Base-by-base conservation (phyloP, 495 filamentous ascomycete genomes). In the Hypoxylon perforatum region DNA sequence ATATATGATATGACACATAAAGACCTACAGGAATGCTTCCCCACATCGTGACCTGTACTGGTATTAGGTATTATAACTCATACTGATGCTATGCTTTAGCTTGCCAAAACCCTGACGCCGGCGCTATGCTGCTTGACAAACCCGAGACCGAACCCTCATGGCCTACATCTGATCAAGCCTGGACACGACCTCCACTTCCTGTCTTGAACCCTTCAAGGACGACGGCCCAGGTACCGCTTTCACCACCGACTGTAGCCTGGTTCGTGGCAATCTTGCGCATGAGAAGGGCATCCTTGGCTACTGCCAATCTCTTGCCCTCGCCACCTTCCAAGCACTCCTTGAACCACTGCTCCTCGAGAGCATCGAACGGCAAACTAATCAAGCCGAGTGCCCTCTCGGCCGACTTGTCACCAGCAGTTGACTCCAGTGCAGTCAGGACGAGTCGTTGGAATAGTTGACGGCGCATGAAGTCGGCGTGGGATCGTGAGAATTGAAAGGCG, bases 261-360 rank as follows among this genome's bases (percentile, higher is more conserved):
- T 71, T 67, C 4, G 65, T 70, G 9, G 65, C 72, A 15, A 72
- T 73, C 25, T 58, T 67, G 36, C 91, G 80, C 88, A 92, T 88
- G 76, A 89, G 82, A 23, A 91, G 79, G 0, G 91, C 89, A 61
- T 92, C 89, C 66, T 80, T 88, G 0, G 90, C 85, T 0, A 85
- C 87, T 50, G 83, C 84, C 0, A 88, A 72, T n/a, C 78, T 79
- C 61, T 80, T 85, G 8, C 87, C 90, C 45, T 84, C 86, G 14
- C 89, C 89, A 23, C 80, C 78, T 7, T 84, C 76, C 35, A 95
- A 70, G 53, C 81, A 86, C 14, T 88, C 84, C 53, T 86, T 85
- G 53, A 94, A 87, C 91, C 91, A 94, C 39, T 73, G 64, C 71
- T 92, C 90, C 76, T 95, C 92, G 35, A 85, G 80, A 6, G 80